Evolutionary conservation across 2,329 filamentous ascomycete genomes (phyloP).

Genomic region (Beauveria sp.): DNA sequence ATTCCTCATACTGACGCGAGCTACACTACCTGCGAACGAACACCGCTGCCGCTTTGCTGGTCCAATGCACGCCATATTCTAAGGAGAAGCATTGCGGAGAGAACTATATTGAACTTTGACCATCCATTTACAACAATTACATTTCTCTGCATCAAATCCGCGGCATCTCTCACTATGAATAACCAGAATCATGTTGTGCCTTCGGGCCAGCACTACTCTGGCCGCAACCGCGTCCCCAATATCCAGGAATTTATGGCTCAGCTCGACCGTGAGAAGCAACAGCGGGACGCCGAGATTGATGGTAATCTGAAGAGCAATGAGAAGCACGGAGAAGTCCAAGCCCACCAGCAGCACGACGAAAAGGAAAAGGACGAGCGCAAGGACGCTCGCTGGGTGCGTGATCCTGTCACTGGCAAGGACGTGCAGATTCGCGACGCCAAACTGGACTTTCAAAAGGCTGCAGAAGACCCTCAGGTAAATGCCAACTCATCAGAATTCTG

Average conservation of each 20-base stretch:
- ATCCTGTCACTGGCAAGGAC: conserved; percentile 80
- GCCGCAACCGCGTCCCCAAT: conserved; percentile 75
- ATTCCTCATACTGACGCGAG: background rate
- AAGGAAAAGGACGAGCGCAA: conserved; percentile 28
- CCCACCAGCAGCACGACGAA: conserved; percentile 33
- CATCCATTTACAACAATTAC: background rate
- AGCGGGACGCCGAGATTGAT: conserved; percentile 67
- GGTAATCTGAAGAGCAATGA: conserved; percentile 36
- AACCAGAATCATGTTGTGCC: conserved; percentile 34
- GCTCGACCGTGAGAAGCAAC: conserved; percentile 71
- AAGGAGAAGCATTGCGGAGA: background rate
- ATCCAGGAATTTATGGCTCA: conserved; percentile 75
- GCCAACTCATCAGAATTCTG: too few relatives aligned
- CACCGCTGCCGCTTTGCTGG: background rate
- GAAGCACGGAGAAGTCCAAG: conserved; percentile 28
- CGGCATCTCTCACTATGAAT: conserved; percentile 24
- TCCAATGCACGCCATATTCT: background rate
- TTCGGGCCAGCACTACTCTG: conserved; percentile 67
- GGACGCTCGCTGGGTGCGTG: conserved; percentile 66
- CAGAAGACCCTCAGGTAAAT: conserved; percentile 62
- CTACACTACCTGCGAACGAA: background rate
- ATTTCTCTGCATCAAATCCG: background rate
- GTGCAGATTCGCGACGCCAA: conserved; percentile 80
- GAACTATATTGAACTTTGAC: background rate
- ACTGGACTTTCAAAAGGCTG: conserved; percentile 58